Base-by-base conservation (phyloP, 768 basidiomycete species). In the Auricularia sp. region DNA sequence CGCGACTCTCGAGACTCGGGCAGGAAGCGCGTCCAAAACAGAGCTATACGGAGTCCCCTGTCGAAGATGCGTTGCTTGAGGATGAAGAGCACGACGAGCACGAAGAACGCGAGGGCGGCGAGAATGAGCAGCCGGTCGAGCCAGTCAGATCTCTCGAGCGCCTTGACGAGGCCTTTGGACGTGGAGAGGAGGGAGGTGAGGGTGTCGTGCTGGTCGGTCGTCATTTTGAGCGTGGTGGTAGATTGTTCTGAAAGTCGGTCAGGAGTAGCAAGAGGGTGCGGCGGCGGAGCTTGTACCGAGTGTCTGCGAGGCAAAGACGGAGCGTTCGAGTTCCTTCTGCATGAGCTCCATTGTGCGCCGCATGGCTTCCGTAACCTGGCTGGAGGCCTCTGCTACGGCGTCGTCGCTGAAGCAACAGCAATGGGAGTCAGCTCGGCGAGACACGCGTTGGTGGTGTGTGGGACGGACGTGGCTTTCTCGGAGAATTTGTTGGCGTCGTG, bases 301-400 rank as follows among this genome's bases (percentile, higher is more conserved):
- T 73, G 95, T 84, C 72, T 99, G 94, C 4, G 81, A 81, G 3
- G 91, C 85, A 61, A 96, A 80, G 5, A 95, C 91, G 0, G 92
- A 94, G 29, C 86, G 84, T 71, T 98, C 92, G 2, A 99, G 85
- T 71, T 98, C 97, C 47, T 83, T 85, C 75, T 96, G 92, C 92
- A 99, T 92, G 3, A 93, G 77, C 13, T 78, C 80, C 44, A 93
- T 82, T 3, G 95, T 98, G 42, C 94, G 83, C 59, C 91, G 85
- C 8, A 98, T 79, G 3, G 92, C 85, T 24, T 90, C 88, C 1
- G 95, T 98, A 10, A 99, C 92, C 67, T 94, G 84, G 67, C 89
- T 83, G 64, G 87, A 92, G n/a, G 92, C 87, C 68, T 86, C 86
- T 88, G 94, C 94, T 13, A 99, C 81, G 0, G 82, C 82, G 68